Evolutionary conservation across 2,329 filamentous ascomycete species (phyloP).

Genomic region (Phialocephala subalpina): DNA sequence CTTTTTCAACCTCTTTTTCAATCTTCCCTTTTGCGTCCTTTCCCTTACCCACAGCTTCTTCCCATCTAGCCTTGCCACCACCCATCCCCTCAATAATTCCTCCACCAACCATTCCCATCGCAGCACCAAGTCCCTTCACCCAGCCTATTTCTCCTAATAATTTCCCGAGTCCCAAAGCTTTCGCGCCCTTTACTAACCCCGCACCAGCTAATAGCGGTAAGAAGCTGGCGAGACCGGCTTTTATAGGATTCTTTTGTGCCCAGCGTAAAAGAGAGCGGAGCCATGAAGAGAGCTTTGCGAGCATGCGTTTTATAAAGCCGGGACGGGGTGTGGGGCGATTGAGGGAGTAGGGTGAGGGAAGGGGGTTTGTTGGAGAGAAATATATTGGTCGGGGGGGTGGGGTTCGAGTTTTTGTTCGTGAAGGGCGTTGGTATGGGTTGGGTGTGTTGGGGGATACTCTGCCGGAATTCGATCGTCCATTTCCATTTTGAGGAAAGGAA

Average conservation of each 20-base stretch:
- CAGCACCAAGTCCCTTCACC: background rate
- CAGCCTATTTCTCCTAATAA: conserved; percentile 12
- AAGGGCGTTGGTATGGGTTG: conserved; percentile 6
- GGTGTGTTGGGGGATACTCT: conserved; percentile 12
- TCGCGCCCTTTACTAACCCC: conserved; percentile 22
- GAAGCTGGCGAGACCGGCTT: conserved; percentile 35
- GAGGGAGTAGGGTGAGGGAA: conserved; percentile 36
- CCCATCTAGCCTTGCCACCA: conserved; percentile 7
- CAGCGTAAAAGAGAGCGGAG: conserved; percentile 30
- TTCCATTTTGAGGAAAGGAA: background rate
- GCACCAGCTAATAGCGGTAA: conserved; percentile 36
- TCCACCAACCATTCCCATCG: conserved; percentile 11
- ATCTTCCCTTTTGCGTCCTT: background rate
- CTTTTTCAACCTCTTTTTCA: conserved; percentile 14
- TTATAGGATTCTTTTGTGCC: conserved; percentile 37
- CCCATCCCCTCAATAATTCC: conserved; percentile 24
- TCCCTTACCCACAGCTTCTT: background rate
- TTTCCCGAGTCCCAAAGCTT: conserved; percentile 16
- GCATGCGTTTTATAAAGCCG: conserved; percentile 35
- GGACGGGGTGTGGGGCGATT: conserved; percentile 38
- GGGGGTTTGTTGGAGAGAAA: conserved; percentile 35
- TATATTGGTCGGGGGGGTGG: conserved; percentile 28
- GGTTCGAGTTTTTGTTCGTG: conserved; percentile 8
- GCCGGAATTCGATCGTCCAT: conserved; percentile 8
- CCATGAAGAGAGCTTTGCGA: conserved; percentile 32